A percentile compares a stretch with the other conserved stretches of the same genome.
phyloP scores from a whole-genome alignment of 805 yeast genomes.

The Myxozyma melibiosi region DNA sequence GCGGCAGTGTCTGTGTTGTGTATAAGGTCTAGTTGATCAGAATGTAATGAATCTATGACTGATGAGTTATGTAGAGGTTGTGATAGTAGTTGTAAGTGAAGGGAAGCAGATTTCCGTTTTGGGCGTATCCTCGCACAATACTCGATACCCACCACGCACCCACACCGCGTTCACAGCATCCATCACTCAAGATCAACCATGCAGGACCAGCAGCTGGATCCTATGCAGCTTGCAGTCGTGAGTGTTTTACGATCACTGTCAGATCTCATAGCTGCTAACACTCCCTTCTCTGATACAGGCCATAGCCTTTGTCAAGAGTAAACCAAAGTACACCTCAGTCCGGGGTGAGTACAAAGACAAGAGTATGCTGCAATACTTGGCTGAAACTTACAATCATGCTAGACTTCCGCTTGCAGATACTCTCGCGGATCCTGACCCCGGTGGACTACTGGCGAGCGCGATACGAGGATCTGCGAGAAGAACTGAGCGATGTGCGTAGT shows the following conservation, averaged over 20 bases:
- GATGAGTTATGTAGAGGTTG: background rate
- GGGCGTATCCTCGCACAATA: too few species aligned
- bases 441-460: conserved; percentile 20
- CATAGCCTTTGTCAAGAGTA: background rate
- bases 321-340: conserved; percentile 1
- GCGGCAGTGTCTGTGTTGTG: conserved; percentile 33
- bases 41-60: background rate
- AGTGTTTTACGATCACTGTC: too few species aligned
- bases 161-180: too few species aligned
- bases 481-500: background rate
- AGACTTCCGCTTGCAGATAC: conserved; percentile 19
- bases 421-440: conserved; percentile 15
- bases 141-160: too few species aligned
- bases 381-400: background rate
- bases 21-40: conserved; percentile 20
- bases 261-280: background rate
- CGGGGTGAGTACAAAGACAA: background rate
- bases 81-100: background rate
- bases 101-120: too few species aligned
- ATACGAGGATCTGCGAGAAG: conserved; percentile 13
- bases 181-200: too few species aligned
- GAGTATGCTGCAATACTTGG: background rate
- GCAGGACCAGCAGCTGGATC: too few species aligned
- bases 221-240: too few species aligned
- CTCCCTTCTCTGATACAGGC: background rate